Evolutionary conservation across 768 basidiomycete genomes (phyloP), one percentile per base, ranked within the genome.

Genomic region (Tubosaeta brunneosetosa): DNA sequence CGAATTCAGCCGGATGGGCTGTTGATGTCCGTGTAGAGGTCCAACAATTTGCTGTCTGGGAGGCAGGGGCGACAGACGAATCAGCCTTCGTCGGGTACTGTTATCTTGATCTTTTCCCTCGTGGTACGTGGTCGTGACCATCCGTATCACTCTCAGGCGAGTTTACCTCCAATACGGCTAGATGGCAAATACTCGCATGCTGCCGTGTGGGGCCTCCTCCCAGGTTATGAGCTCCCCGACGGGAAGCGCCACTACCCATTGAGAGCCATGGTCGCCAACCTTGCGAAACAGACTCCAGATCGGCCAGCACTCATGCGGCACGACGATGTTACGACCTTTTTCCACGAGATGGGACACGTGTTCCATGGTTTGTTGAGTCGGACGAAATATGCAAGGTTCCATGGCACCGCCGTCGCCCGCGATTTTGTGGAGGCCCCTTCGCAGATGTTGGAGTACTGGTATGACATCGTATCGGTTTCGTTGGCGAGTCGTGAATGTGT

Each of bases 381-480:
- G 53, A 91, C 89, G 31, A 79, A 77, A 54, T 92, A 82, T 64
- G 71, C 82, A 19, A 74, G 85, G 13, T 94, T 93, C 81, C 90
- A 93, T 58, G 91, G 91, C 17, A 91, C 88, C 31, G 79, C 81
- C 26, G 86, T 89, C 25, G 85, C 86, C 7, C 71, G 85, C 6
- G 90, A 92, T 67, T 91, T 91, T 56, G 91, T 91, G 10, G 91
- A 94, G 69, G 91, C 91, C 3, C 92, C 91, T 0, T 88, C 86
- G 16, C 91, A 94, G 71, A 93, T 93, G 91, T 73, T 93, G 55
- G 92, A 94, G 71, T 91, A 93, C 62, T 94, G 91, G 91, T 84
- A 43, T 16, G 70, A 58, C 6, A 14, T 32, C 16, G 13, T 17
- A 5, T 31, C n/a, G 9, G 38, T 38, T 33, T 47, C 14, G 14